Conservation (phyloP, 208 protist species). For the Crithidia brevicula region DNA sequence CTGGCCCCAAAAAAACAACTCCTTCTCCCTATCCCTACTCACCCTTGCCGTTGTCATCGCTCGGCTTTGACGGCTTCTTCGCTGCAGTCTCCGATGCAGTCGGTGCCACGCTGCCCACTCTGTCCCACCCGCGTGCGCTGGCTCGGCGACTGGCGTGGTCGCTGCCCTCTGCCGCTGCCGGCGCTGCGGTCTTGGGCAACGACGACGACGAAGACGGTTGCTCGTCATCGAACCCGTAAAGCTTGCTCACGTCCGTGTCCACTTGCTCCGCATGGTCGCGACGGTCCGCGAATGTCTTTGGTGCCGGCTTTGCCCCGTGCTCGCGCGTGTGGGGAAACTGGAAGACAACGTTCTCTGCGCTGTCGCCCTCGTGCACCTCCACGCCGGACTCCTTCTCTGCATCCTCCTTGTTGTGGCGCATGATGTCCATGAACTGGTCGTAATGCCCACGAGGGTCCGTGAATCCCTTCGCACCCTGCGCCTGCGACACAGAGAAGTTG, state of each 20-base stretch:
- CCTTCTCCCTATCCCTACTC: neutral
- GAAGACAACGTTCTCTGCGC: conserved; percentile 53
- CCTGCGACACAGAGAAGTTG: conserved; percentile 66
- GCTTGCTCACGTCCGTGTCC: conserved; percentile 44
- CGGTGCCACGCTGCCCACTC: neutral
- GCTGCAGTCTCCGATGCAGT: too few species aligned
- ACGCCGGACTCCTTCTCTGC: conserved; percentile 41
- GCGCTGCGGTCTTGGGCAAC: neutral
- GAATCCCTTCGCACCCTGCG: conserved; percentile 85
- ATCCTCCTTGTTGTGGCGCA: conserved; percentile 67
- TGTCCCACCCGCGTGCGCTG: conserved; percentile 16
- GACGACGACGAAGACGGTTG: conserved; percentile 13
- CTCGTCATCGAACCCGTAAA: conserved; percentile 25
- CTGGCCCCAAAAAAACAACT: neutral
- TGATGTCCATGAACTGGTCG: conserved; percentile 69
- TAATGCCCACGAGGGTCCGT: conserved; percentile 83
- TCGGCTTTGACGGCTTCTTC: neutral
- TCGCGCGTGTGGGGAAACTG: conserved; percentile 71
- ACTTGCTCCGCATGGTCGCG: conserved; percentile 39
- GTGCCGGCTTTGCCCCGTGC: conserved; percentile 57
- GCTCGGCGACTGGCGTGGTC: conserved; percentile 8
- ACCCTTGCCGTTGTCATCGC: neutral
- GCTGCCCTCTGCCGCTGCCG: neutral
- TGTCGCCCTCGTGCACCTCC: conserved; percentile 68
- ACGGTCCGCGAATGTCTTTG: conserved; percentile 29